These are phyloP conservation scores for Bacidia gigantensis DNA, from an alignment of 495 filamentous ascomycete genomes.

Conservation along the genomic window DNA sequence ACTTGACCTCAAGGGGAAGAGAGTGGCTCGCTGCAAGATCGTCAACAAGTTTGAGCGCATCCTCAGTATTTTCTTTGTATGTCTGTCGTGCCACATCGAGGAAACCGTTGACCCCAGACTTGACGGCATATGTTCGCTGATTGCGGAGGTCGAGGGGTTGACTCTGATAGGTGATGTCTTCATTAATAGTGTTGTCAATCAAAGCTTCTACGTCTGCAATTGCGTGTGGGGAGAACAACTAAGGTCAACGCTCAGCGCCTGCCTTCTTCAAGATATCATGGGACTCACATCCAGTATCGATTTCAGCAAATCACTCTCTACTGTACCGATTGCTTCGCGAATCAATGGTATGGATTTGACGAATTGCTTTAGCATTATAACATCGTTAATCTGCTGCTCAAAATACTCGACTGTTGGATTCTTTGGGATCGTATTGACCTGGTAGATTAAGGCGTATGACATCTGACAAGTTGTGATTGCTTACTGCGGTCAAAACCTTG, in stretches of 20 bases:
- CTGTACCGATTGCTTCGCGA: conserved; percentile 51
- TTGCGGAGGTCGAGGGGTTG: conserved; percentile 78
- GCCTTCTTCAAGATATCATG: conserved; percentile 47
- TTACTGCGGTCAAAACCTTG: conserved; percentile 47
- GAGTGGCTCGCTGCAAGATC: conserved; percentile 48
- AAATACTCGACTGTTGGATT: conserved; percentile 50
- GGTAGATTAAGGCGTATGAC: conserved; percentile 11
- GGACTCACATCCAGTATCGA: conserved; percentile 53
- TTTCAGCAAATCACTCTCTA: conserved; percentile 49
- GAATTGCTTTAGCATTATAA: conserved; percentile 77
- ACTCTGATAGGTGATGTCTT: conserved; percentile 63
- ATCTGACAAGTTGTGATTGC: conserved; percentile 18
- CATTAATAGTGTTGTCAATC: conserved; percentile 63
- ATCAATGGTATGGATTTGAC: conserved; percentile 52
- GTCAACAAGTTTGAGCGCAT: conserved; percentile 56
- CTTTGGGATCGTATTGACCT: conserved; percentile 56
- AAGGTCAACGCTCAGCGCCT: conserved; percentile 33
- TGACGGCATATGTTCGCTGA: conserved; percentile 85
- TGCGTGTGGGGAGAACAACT: conserved; percentile 51
- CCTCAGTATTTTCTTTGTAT: conserved; percentile 71
- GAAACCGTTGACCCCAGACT: conserved; percentile 73
- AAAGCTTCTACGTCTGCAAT: conserved; percentile 44
- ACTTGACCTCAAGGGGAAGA: conserved; percentile 53
- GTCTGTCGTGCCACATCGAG: conserved; percentile 77
- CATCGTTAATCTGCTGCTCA: conserved; percentile 72